Conservation (phyloP, 129 eudicot species). For the Oenanthe sinensis region DNA sequence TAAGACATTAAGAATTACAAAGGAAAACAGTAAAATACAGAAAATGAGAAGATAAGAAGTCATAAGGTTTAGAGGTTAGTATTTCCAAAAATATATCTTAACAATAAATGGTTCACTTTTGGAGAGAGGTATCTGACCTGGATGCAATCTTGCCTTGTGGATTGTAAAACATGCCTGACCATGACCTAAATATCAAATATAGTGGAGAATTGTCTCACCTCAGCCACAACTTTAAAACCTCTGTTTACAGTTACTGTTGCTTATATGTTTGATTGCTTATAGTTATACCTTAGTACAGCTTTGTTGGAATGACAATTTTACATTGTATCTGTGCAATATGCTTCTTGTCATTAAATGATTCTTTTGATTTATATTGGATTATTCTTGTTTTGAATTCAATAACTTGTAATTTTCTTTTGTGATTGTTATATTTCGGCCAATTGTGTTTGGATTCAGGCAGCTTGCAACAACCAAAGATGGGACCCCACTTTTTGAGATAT, state of each 20-base stretch:
- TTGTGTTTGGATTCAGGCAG: slow-evolving; percentile 52
- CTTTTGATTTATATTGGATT: background rate
- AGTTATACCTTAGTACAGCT: background rate
- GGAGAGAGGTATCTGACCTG: background rate
- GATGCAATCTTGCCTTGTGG: background rate
- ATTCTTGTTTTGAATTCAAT: background rate
- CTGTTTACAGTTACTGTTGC: background rate
- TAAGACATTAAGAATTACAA: background rate
- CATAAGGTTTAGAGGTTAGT: background rate
- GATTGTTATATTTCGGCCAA: slow-evolving; percentile 10
- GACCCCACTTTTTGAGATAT: slow-evolving; percentile 75
- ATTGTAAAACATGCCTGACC: background rate
- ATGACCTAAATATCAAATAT: background rate
- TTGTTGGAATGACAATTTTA: background rate
- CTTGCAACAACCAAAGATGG: slow-evolving; percentile 77
- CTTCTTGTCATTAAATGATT: background rate
- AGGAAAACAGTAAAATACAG: background rate
- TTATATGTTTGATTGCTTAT: background rate
- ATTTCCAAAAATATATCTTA: background rate
- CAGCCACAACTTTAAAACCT: background rate
- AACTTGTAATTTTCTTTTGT: background rate
- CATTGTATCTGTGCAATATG: background rate
- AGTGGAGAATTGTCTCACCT: background rate
- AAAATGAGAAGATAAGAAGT: background rate
- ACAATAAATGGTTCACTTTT: background rate